These are phyloP conservation scores for Mortierella sp. DNA, from an alignment of 371 early-diverging fungal genomes.

Conservation along the genomic window DNA sequence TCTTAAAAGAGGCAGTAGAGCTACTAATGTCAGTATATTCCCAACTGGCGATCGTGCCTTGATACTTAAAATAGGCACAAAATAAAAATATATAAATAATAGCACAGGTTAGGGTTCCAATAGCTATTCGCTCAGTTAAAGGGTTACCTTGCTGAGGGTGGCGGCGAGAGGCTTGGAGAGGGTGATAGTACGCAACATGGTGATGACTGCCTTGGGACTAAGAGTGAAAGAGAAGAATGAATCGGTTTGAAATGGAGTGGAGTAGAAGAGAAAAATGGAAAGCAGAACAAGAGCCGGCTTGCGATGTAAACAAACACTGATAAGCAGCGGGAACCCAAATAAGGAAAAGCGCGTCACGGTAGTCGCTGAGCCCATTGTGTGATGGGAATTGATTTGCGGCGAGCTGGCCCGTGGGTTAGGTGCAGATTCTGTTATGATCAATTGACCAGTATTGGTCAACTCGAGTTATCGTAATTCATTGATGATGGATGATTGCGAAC, in stretches of 20 bases:
- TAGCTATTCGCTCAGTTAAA: background rate
- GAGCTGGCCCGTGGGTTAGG: conserved; percentile 22
- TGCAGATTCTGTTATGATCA: background rate
- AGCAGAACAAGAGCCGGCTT: background rate
- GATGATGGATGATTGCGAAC: background rate
- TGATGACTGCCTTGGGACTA: conserved; percentile 9
- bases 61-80: background rate
- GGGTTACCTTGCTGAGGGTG: conserved; percentile 33
- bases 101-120: too few relatives aligned
- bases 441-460: background rate
- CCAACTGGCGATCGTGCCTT: background rate
- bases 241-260: conserved; percentile 4
- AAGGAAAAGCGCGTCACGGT: conserved; percentile 12
- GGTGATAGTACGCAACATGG: conserved; percentile 44
- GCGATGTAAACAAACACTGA: conserved; percentile 4
- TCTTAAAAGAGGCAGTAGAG: too few relatives aligned
- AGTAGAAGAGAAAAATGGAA: background rate
- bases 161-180: conserved; percentile 43
- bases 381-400: conserved; percentile 3
- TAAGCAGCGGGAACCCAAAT: conserved; percentile 18
- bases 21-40: background rate
- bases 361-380: background rate
- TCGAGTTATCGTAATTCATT: background rate
- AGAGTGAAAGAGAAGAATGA: conserved; percentile 15
- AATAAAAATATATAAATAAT: background rate